Percentiles rank a stretch among this genome's conserved stretches.
Conservation (phyloP, 2,329 filamentous ascomycete species). For the Claviceps monticola region DNA sequence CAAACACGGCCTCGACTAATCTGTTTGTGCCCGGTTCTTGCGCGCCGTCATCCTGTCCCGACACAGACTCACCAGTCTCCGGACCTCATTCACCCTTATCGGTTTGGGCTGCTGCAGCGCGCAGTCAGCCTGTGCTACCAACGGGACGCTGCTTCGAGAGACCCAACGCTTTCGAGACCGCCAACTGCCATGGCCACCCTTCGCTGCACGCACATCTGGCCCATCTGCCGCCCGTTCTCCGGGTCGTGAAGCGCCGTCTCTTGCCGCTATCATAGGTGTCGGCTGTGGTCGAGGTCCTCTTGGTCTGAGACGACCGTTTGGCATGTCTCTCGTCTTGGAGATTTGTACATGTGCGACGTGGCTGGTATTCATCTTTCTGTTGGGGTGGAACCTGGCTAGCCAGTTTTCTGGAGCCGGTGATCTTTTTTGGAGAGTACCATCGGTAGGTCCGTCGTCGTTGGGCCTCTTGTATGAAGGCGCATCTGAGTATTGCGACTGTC, state of each 20-base stretch:
- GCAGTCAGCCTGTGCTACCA: slow-evolving; percentile 17
- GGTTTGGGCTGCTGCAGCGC: slow-evolving; percentile 18
- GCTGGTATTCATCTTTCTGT: not conserved
- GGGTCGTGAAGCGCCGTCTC: not conserved
- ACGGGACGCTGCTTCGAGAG: slow-evolving; percentile 10
- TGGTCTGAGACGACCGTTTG: not conserved
- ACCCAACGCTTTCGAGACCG: slow-evolving; percentile 9
- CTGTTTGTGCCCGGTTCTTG: slow-evolving; percentile 10
- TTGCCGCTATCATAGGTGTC: not conserved
- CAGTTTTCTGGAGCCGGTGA: not conserved
- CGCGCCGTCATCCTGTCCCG: slow-evolving; percentile 12
- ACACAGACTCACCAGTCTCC: slow-evolving; percentile 17
- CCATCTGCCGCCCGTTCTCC: not conserved
- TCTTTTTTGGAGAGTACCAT: not conserved
- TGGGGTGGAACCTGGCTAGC: not conserved
- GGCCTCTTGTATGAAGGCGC: not conserved
- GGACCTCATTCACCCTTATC: slow-evolving; percentile 16
- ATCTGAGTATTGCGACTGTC: not conserved
- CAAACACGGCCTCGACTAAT: slow-evolving; percentile 5
- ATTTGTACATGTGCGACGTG: not conserved
- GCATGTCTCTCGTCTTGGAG: not conserved
- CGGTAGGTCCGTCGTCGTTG: not conserved
- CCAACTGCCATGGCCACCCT: slow-evolving; percentile 3
- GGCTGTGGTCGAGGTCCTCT: not conserved
- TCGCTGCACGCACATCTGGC: not conserved